These are phyloP conservation scores for Claviceps purpurea DNA, from an alignment of 2,329 filamentous ascomycete genomes.

Conservation along the genomic window DNA sequence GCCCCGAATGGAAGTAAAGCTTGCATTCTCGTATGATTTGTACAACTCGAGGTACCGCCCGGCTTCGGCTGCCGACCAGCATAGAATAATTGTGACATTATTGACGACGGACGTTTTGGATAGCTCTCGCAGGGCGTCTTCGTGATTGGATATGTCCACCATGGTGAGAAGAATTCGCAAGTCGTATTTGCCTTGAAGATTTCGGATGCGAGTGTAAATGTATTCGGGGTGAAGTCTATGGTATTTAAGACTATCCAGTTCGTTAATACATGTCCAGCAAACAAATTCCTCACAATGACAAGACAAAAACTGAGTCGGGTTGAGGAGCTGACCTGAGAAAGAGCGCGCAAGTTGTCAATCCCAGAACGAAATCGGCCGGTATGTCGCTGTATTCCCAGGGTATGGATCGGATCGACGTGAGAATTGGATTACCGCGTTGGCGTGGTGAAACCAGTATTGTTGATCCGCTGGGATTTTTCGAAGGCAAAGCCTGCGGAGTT, in stretches of 20 bases:
- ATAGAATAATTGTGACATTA: slow-evolving; percentile 80
- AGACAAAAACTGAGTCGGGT: too few relatives aligned
- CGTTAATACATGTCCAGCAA: background rate
- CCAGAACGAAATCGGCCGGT: slow-evolving; percentile 84
- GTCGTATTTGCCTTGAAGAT: slow-evolving; percentile 72
- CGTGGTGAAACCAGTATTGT: slow-evolving; percentile 81
- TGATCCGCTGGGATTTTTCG: slow-evolving; percentile 51
- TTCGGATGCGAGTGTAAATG: slow-evolving; percentile 84
- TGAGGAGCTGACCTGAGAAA: slow-evolving; percentile 50
- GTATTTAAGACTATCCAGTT: slow-evolving; percentile 60
- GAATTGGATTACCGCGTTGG: slow-evolving; percentile 88
- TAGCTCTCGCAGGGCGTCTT: slow-evolving; percentile 77
- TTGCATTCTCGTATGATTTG: slow-evolving; percentile 84
- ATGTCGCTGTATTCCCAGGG: slow-evolving; percentile 97
- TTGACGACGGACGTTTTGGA: slow-evolving; percentile 89
- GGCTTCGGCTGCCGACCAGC: slow-evolving; percentile 89
- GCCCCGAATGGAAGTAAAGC: slow-evolving; percentile 67
- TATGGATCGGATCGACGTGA: slow-evolving; percentile 67
- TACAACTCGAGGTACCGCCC: slow-evolving; percentile 89
- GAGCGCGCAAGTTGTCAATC: slow-evolving; percentile 74
- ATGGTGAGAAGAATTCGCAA: slow-evolving; percentile 78
- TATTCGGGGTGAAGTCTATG: slow-evolving; percentile 96
- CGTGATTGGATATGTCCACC: slow-evolving; percentile 91
- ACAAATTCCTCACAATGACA: background rate
- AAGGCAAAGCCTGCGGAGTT: slow-evolving; percentile 71